Base-by-base conservation (phyloP, 2,329 filamentous ascomycete species). In the Aquanectria penicillioides region DNA sequence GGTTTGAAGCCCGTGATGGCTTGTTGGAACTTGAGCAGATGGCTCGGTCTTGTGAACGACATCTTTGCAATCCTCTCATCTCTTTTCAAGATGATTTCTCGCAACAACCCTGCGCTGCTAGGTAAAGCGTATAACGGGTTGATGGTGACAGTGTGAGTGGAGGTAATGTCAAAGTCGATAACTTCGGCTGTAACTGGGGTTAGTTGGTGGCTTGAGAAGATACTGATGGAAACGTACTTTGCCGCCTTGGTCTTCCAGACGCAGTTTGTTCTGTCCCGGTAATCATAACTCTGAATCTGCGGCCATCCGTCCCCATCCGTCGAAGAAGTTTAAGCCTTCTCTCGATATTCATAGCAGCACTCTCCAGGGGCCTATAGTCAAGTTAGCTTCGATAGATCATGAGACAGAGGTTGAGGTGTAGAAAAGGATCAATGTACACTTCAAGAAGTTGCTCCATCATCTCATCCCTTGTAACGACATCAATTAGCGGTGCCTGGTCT, bases 381-480 rank as follows among this genome's bases (percentile, higher is more conserved):
- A 17, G 31, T 70, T 17, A 70, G 54, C 2, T 13, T 22, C 3
- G 25, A 23, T n/a, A 36, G n/a, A 2, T 12, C 18, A 15, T 18
- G 15, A 26, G 10, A 34, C 9, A 29, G 25, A 29, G 10, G 13
- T 20, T 4, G 8, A 2, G 12, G 2, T 6, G 4, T 20, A 8
- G n/a, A 26, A 12, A 15, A 4, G 5, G 5, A 18, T 5, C 68
- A 44, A n/a, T n/a, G n/a, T 64, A 70, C 68, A 69, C 56, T 46
- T 69, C 69, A 1, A 75, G 54, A 3, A 75, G 57, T 25, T 75
- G 60, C 33, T 74, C 70, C 73, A 75, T 75, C 54, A 75, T 67
- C 20, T 72, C 72, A 5, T 73, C 72, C 5, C 64, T 62, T 0
- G 68, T 74, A 2, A 74, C 68, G 5, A 74, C 69, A 23, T 73